Evolutionary conservation across 148 eudicot species (phyloP).

Genomic region (Fagopyrum tataricum): DNA sequence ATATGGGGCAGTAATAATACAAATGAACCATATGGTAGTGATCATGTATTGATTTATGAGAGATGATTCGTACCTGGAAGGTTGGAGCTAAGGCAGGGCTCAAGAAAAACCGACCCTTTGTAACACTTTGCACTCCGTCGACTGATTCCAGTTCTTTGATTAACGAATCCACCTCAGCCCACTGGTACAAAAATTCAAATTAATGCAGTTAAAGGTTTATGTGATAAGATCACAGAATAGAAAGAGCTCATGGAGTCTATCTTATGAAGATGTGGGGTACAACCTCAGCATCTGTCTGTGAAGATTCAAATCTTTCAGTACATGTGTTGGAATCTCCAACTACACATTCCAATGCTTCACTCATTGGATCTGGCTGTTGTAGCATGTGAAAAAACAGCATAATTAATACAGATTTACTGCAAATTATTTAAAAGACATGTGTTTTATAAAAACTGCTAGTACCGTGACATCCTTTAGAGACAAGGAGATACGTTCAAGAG

Average conservation of each 20-base stretch:
- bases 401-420: background rate
- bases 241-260: background rate
- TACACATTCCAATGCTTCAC: constrained; percentile 75
- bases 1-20: too few relatives aligned
- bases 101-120: constrained; percentile 76
- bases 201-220: constrained; percentile 6
- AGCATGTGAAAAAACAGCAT: constrained; percentile 3
- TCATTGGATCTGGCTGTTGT: constrained; percentile 81
- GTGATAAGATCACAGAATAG: background rate
- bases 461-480: constrained; percentile 83
- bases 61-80: constrained; percentile 58
- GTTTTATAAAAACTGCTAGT: constrained; percentile 17
- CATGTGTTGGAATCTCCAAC: constrained; percentile 46
- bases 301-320: constrained; percentile 50
- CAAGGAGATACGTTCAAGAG: constrained; percentile 75
- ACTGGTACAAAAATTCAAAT: constrained; percentile 34
- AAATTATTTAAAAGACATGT: constrained; percentile 9
- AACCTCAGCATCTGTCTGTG: constrained; percentile 67
- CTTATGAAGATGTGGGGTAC: background rate
- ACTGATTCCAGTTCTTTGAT: constrained; percentile 61
- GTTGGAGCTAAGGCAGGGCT: constrained; percentile 99
- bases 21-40: background rate
- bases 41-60: background rate
- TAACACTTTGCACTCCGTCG: constrained; percentile 64
- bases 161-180: constrained; percentile 84